A percentile compares a stretch with the other conserved stretches of the same genome.
Evolutionary conservation across 2,329 filamentous ascomycete species (phyloP).

Genomic region (Aspergillus ochraceus): DNA sequence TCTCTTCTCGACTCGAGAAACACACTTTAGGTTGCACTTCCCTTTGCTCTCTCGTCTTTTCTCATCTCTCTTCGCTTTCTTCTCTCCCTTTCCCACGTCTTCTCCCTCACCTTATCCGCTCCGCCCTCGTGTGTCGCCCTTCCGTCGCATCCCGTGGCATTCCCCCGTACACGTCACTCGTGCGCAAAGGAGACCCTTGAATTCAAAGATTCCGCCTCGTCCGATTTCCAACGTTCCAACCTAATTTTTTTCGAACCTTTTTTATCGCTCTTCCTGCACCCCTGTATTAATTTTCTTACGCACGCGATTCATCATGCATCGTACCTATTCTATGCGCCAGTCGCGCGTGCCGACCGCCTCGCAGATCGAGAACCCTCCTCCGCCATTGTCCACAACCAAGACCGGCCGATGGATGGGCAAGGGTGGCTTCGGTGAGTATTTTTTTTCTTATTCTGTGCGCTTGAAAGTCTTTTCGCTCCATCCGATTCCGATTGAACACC

Average conservation of each 20-base stretch:
- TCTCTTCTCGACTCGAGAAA: background rate
- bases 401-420: constrained; percentile 84
- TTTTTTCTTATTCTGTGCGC: background rate
- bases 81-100: background rate
- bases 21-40: background rate
- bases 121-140: constrained; percentile 9
- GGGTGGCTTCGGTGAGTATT: constrained; percentile 74
- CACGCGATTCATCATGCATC: constrained; percentile 69
- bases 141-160: constrained; percentile 29
- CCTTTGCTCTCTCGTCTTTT: background rate
- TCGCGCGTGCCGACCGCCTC: constrained; percentile 93
- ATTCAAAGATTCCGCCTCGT: constrained; percentile 16
- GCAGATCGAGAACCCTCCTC: constrained; percentile 86
- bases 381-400: constrained; percentile 89
- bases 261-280: constrained; percentile 1
- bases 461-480: background rate
- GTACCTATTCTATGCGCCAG: constrained; percentile 98
- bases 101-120: background rate
- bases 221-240: constrained; percentile 8
- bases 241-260: constrained; percentile 1
- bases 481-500: background rate
- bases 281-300: background rate
- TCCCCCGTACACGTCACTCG: constrained; percentile 32
- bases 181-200: constrained; percentile 28
- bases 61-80: background rate